These are phyloP conservation scores for Talaromyces wortmannii DNA, from an alignment of 495 filamentous ascomycete species.

Conservation along the genomic window DNA sequence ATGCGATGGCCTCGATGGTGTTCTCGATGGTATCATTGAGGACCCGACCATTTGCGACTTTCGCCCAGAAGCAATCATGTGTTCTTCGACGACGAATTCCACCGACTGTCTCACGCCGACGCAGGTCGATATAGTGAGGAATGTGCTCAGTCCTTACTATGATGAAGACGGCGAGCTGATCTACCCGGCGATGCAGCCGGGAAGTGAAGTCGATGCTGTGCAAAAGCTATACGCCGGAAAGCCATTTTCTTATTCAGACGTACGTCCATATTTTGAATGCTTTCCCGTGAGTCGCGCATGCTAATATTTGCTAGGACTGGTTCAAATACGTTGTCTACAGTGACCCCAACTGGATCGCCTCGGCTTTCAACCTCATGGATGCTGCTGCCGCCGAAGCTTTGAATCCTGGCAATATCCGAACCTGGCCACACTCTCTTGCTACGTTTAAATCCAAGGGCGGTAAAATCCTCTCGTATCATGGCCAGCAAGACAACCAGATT, in stretches of 20 bases:
- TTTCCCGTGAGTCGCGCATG: too few relatives aligned
- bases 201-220: conserved; percentile 13
- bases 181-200: conserved; percentile 31
- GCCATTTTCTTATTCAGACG: neutral
- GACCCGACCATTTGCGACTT: conserved; percentile 43
- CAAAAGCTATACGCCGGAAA: conserved; percentile 8
- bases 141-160: conserved; percentile 39
- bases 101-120: conserved; percentile 26
- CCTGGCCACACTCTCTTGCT: conserved; percentile 24
- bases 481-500: conserved; percentile 19
- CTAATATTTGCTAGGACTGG: conserved; percentile 3
- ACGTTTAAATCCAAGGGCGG: conserved; percentile 16
- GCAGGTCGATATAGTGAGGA: conserved; percentile 39
- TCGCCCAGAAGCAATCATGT: conserved; percentile 34
- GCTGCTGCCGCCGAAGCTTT: conserved; percentile 11
- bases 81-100: conserved; percentile 14
- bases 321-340: conserved; percentile 35
- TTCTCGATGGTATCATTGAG: conserved; percentile 49
- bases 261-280: neutral
- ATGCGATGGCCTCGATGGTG: conserved; percentile 52
- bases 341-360: conserved; percentile 28
- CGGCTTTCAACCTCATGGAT: conserved; percentile 16
- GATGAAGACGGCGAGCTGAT: conserved; percentile 33
- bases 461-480: conserved; percentile 28
- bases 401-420: conserved; percentile 22